Conservation (phyloP, 768 basidiomycete genomes). For the Serendipita vermifera region DNA sequence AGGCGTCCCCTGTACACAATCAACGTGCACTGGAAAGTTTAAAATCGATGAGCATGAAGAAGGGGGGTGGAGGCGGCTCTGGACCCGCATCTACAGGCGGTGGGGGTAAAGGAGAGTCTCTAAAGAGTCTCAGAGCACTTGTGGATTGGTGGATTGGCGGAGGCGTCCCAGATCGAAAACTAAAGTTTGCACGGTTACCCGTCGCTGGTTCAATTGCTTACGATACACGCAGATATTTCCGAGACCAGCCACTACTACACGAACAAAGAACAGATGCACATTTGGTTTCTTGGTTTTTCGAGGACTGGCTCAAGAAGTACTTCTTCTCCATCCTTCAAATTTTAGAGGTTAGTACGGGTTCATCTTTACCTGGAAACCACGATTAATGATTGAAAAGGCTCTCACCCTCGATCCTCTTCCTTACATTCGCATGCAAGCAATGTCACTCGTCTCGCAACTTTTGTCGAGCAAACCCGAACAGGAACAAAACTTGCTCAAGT, state of each 20-base stretch:
- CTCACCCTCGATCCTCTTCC: constrained; percentile 74
- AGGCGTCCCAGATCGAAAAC: constrained; percentile 74
- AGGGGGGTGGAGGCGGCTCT: too few relatives aligned
- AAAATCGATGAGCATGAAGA: constrained; percentile 69
- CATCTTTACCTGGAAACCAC: not conserved
- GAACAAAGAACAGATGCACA: constrained; percentile 54
- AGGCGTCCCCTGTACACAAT: constrained; percentile 71
- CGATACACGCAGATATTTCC: constrained; percentile 56
- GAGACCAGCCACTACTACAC: constrained; percentile 68
- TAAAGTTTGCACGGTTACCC: constrained; percentile 43
- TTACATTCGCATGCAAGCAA: constrained; percentile 76
- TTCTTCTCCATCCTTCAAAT: constrained; percentile 86
- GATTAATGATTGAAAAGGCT: constrained; percentile 31
- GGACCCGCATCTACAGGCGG: too few relatives aligned
- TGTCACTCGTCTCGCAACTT: constrained; percentile 64
- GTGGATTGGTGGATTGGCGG: constrained; percentile 98
- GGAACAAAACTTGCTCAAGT: constrained; percentile 85
- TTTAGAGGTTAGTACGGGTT: constrained; percentile 50
- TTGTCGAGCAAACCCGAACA: constrained; percentile 89
- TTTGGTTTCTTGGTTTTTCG: constrained; percentile 77
- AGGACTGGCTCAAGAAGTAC: constrained; percentile 96
- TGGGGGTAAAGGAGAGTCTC: constrained; percentile 85
- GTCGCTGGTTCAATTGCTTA: not conserved
- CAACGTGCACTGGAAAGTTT: constrained; percentile 64
- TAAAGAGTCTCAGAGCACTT: constrained; percentile 81